Conservation (phyloP, 139 green algal species). For the Chlorella ohadii region DNA sequence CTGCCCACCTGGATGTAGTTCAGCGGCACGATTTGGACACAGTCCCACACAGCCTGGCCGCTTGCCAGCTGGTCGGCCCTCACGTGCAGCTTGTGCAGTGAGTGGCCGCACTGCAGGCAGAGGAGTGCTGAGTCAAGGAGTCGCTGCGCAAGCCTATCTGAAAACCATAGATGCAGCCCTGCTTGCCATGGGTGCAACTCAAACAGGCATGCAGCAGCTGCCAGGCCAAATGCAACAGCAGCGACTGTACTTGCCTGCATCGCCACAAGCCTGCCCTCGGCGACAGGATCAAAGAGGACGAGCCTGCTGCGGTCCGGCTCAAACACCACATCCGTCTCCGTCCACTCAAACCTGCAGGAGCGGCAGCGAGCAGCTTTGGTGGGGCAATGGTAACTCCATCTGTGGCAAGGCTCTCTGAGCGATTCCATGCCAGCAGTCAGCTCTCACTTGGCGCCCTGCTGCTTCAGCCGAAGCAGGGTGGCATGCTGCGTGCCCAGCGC, state of each 20-base stretch:
- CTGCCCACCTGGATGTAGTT: not conserved
- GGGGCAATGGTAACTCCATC: too few relatives aligned
- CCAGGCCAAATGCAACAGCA: too few relatives aligned
- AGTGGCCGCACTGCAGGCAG: constrained; percentile 15
- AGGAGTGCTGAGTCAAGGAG: not conserved
- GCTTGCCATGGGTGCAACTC: too few relatives aligned
- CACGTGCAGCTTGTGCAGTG: constrained; percentile 19
- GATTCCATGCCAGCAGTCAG: too few relatives aligned
- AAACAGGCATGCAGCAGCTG: too few relatives aligned
- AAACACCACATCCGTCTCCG: constrained; percentile 59
- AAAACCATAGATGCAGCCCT: too few relatives aligned
- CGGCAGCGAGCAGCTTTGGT: too few relatives aligned
- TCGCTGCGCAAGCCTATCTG: too few relatives aligned
- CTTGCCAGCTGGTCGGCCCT: not conserved
- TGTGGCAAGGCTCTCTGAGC: too few relatives aligned
- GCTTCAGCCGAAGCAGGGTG: not conserved
- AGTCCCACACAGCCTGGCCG: not conserved
- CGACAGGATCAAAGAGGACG: not conserved
- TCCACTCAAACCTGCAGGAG: constrained; percentile 59
- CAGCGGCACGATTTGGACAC: constrained; percentile 8
- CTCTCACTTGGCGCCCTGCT: not conserved
- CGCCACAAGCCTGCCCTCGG: not conserved
- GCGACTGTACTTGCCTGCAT: too few relatives aligned
- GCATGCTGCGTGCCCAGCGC: constrained; percentile 18
- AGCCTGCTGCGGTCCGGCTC: not conserved